Evolutionary conservation across 371 early-diverging fungal species (phyloP).

Genomic region (Haplosporangium sp.): DNA sequence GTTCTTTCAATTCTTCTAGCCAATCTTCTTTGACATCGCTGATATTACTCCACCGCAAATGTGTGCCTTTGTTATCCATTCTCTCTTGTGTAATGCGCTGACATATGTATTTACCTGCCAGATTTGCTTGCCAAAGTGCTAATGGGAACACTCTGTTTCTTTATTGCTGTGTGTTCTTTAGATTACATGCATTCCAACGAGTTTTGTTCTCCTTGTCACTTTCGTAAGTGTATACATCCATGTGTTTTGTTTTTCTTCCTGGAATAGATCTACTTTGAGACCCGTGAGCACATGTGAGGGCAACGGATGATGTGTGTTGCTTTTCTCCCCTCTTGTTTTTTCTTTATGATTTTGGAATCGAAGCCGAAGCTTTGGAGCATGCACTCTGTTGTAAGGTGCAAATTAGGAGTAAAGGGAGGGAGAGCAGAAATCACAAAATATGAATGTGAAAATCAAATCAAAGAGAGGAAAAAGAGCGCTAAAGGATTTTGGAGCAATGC

Average conservation of each 20-base stretch:
- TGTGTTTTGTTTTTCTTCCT: too few species aligned
- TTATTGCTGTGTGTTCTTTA: too few species aligned
- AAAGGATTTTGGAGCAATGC: background rate
- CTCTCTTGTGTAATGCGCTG: conserved; percentile 15
- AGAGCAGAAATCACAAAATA: background rate
- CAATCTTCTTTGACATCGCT: background rate
- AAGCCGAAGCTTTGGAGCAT: too few species aligned
- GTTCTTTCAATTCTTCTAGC: background rate
- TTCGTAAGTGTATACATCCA: too few species aligned
- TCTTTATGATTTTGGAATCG: too few species aligned
- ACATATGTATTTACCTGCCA: conserved; percentile 15
- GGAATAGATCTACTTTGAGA: too few species aligned
- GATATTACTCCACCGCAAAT: background rate
- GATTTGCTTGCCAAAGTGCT: background rate
- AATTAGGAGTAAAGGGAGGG: background rate
- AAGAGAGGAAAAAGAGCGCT: background rate
- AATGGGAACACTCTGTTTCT: too few species aligned
- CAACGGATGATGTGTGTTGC: too few species aligned
- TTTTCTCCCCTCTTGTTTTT: background rate
- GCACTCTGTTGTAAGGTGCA: background rate
- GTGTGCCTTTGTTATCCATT: background rate
- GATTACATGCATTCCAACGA: too few species aligned
- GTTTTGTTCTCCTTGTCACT: too few species aligned
- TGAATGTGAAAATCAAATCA: background rate
- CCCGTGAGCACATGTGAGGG: too few species aligned